phyloP scores from a whole-genome alignment of 345 rosid species.

The thale cress (Arabidopsis thaliana) region TAIR10.1 NC_003070.9:3842001-3842500 shows the following conservation, averaged over 20 bases:
- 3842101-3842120: slow-evolving; percentile 52
- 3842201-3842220: slow-evolving; percentile 60
- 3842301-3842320: slow-evolving; percentile 49
- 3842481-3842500: slow-evolving; percentile 60
- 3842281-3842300: slow-evolving; percentile 38
- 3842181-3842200: slow-evolving; percentile 44
- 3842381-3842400: slow-evolving; percentile 53
- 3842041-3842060: slow-evolving; percentile 55
- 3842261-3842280: slow-evolving; percentile 64
- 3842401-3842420: slow-evolving; percentile 46
- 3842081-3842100: slow-evolving; percentile 58
- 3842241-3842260: slow-evolving; percentile 52
- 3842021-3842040: slow-evolving; percentile 41
- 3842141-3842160: slow-evolving; percentile 60
- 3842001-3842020: slow-evolving; percentile 51
- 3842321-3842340: slow-evolving; percentile 56
- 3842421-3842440: slow-evolving; percentile 68
- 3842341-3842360: slow-evolving; percentile 62
- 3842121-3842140: slow-evolving; percentile 61
- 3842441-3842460: slow-evolving; percentile 54
- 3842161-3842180: slow-evolving; percentile 63
- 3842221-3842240: slow-evolving; percentile 71
- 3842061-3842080: slow-evolving; percentile 55
- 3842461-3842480: slow-evolving; percentile 50
- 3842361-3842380: slow-evolving; percentile 46